These are phyloP conservation scores for Tetrahymena malaccensis DNA, from an alignment of 73 alveolate species.

Conservation along the genomic window DNA sequence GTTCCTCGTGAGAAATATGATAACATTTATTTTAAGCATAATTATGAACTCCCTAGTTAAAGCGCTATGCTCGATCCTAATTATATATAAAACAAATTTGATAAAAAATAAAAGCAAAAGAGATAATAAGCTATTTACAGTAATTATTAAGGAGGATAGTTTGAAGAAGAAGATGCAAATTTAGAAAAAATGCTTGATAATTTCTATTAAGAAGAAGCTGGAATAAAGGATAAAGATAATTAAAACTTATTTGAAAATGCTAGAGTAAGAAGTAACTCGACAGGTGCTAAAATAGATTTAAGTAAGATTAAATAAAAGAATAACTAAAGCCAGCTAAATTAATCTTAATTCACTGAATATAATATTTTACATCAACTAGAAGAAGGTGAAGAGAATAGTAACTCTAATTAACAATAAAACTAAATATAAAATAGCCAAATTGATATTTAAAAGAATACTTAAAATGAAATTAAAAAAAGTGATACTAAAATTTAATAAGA, in stretches of 20 bases:
- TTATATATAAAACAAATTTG: not conserved
- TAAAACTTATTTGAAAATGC: not conserved
- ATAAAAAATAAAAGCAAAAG: not conserved
- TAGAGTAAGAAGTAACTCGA: not conserved
- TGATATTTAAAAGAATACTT: not conserved
- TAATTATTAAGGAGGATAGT: not conserved
- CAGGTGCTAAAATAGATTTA: not conserved
- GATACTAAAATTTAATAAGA: not conserved
- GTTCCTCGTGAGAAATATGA: not conserved
- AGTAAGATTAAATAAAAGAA: not conserved
- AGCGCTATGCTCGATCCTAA: not conserved
- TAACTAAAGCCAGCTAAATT: not conserved
- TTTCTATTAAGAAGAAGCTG: not conserved
- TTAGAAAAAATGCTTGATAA: not conserved
- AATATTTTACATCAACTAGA: not conserved
- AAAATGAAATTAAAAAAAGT: not conserved
- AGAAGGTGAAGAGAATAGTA: not conserved
- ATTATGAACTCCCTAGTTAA: not conserved
- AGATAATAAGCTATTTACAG: not conserved
- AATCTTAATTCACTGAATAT: not conserved
- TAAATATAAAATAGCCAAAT: not conserved
- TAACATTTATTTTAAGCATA: not conserved
- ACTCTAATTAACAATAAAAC: not conserved
- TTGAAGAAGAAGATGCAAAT: not conserved
- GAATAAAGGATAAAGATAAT: not conserved